Conservation (phyloP, 192 early-diverging fungal genomes). For the Cetraspora pellucida region DNA sequence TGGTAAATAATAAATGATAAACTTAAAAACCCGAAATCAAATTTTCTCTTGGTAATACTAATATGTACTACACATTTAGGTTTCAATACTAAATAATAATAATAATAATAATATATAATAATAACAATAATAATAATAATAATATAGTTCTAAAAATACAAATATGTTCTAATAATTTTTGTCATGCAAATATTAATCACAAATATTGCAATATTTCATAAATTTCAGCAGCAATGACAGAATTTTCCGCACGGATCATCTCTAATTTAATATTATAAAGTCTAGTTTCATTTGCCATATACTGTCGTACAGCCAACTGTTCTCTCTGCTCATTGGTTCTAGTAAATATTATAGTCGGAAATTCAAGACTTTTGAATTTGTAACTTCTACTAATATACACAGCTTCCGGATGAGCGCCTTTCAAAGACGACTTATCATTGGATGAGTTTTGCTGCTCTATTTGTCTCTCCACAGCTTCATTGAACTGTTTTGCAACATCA, state of each 20-base stretch:
- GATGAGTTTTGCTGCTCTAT: no score
- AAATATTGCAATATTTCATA: slow-evolving; percentile 16
- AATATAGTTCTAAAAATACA: no score
- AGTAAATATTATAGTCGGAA: background rate
- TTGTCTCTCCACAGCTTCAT: background rate
- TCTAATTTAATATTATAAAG: background rate
- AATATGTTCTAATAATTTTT: no score
- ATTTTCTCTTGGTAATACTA: no score
- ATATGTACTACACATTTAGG: no score
- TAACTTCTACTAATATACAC: background rate
- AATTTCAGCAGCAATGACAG: background rate
- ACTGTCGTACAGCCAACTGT: slow-evolving; percentile 1
- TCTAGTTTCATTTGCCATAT: background rate
- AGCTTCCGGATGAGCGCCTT: background rate
- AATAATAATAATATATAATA: no score
- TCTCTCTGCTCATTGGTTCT: background rate
- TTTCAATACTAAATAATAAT: no score
- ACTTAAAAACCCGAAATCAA: no score
- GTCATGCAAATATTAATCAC: background rate
- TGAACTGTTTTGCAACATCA: background rate
- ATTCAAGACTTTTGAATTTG: background rate
- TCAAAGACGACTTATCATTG: background rate
- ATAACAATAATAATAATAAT: no score
- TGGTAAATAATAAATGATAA: no score
- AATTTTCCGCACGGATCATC: background rate